Base-by-base conservation (phyloP, 2,329 filamentous ascomycete species). In the Neofusicoccum ribis region DNA sequence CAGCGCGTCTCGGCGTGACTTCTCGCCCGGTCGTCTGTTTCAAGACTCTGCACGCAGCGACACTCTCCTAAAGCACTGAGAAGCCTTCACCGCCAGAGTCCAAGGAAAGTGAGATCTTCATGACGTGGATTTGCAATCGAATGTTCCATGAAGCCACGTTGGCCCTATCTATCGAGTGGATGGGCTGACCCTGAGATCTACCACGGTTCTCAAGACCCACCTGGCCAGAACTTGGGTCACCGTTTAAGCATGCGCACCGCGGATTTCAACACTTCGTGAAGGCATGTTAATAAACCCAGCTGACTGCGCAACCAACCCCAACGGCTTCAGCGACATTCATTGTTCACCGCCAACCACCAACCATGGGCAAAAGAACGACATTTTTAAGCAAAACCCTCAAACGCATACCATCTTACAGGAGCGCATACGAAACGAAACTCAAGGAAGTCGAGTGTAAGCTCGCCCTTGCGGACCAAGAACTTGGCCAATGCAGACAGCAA, bases 71-170 rank as follows among this genome's bases (percentile, higher is more conserved):
- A 31, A 31, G 27, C 27, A 5, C 27, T 31, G 27, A 5, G 20
- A 17, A 27, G 17, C 12, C n/a, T 20, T 49, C 46, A 49, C 46
- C 46, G 46, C 46, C 46, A 23, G 5, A 23, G 17, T 11, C 12
- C 8, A 3, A 49, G 20, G 17, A 27, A 20, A 31, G 36, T 11
- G 6, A 9, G 52, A 56, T 56, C 52, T 43, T 41, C 52, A 56
- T 56, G 52, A 56, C 52, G 52, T 56, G 52, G 52, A 17, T 15
- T 23, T 17, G 37, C 27, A 34, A 37, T 58, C 54, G 39, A 34
- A 58, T 44, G 54, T 58, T 44, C 23, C 5, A 58, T 58, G 36
- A 44, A 58, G 54, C 54, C 54, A 58, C 54, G 39, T 58, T n/a
- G 41, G 20, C 37, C 4, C 39, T 43, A 44, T 9, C 54, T 34